These are phyloP conservation scores for Globisporangium irregulare DNA, from an alignment of 352 stramenopile species.

Conservation along the genomic window DNA sequence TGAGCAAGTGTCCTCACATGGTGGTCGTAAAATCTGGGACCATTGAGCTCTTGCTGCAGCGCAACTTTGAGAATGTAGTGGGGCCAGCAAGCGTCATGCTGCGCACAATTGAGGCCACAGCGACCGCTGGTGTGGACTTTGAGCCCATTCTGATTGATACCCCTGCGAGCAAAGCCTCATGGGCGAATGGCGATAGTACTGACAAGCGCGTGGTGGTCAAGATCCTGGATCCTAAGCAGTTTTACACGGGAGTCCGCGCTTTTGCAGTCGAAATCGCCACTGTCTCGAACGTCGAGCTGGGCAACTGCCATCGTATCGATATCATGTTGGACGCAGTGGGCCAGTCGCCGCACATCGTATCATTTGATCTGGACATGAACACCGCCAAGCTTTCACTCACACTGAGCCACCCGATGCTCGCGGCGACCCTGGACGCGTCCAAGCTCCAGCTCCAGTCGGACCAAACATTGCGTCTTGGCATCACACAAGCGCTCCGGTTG, in stretches of 20 bases:
- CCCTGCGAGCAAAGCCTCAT: conserved; percentile 16
- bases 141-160: conserved; percentile 22
- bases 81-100: conserved; percentile 31
- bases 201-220: conserved; percentile 40
- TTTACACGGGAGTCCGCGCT: conserved; percentile 33
- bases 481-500: conserved; percentile 23
- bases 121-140: conserved; percentile 51
- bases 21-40: conserved; percentile 29
- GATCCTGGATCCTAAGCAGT: conserved; percentile 36
- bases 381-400: conserved; percentile 31
- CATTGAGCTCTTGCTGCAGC: conserved; percentile 45
- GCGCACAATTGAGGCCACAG: conserved; percentile 44
- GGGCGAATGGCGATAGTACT: conserved; percentile 30
- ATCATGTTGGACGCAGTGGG: conserved; percentile 36
- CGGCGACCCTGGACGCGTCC: conserved; percentile 37
- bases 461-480: neutral
- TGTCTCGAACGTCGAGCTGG: conserved; percentile 41
- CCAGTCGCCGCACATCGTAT: conserved; percentile 30
- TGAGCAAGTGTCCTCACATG: conserved; percentile 49
- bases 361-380: conserved; percentile 58
- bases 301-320: conserved; percentile 40
- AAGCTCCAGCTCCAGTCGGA: conserved; percentile 48
- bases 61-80: conserved; percentile 38
- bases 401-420: conserved; percentile 34
- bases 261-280: conserved; percentile 50